Evolutionary conservation across 1,139 yeast genomes (phyloP), one percentile per base, ranked within the genome.

Genomic region (Pneumocystis canis): DNA sequence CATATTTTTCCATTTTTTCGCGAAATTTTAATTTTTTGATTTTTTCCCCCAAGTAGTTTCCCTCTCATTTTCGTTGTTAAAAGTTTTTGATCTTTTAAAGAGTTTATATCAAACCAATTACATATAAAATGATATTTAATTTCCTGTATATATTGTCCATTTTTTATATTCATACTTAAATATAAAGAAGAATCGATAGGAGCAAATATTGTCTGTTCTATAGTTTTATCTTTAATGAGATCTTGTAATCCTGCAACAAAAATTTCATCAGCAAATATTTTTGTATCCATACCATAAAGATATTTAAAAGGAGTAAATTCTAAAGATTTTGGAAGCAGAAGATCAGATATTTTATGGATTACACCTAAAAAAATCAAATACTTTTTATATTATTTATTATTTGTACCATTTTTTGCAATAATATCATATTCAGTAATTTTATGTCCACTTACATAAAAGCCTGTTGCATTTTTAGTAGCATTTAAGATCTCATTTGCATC

Each of bases 221-320:
- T 18, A 33, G 58, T 25, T 41, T 41, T 41, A 20, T 41, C 20
- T 18, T 56, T 56, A 35, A 56, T 25, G 9, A 25, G 5, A 33
- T 56, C 32, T 56, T 11, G 14, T 20, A 56, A 7, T 6, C 58
- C 58, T 2, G 37, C 14, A 33, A 33, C 28, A 18, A 56, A 20
- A 20, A 56, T 56, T 9, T 35, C 37, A 18, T 56, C 16, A 25
- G 58, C 58, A 35, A 56, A 56, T 25, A 18, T 56, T 18, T 6
- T 35, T 18, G 58, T 33, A 56, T 35, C 58, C 25, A 25, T 18
- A 9, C 58, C 58, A 56, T 56, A 56, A 35, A 56, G 58, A 33
- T 35, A 33, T 56, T 56, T 56, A 33, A 56, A 11, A 7, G 58
- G 35, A 56, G 58, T 56, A 35, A 56, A 56, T 25, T 56, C 58